phyloP scores from a whole-genome alignment of 2,329 filamentous ascomycete genomes.

The Epichloe bromicola region DNA sequence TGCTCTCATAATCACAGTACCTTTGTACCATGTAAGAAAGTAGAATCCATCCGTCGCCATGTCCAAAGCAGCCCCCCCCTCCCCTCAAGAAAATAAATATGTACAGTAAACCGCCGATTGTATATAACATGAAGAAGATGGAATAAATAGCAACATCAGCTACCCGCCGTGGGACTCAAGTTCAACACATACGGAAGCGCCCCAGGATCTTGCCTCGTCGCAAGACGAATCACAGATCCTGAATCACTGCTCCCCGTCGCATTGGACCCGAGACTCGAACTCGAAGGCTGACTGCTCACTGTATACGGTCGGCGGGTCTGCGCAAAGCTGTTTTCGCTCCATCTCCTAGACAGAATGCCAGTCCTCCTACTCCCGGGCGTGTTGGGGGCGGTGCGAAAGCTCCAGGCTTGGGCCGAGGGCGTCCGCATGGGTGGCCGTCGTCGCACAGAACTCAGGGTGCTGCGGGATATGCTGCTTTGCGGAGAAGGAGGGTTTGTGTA shows the following conservation, averaged over 20 bases:
- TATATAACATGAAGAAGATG: not conserved
- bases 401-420: conserved; percentile 31
- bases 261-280: conserved; percentile 25
- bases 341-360: conserved; percentile 23
- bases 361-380: conserved; percentile 32
- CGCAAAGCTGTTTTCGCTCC: conserved; percentile 28
- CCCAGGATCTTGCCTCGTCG: conserved; percentile 21
- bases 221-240: conserved; percentile 36
- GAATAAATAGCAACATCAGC: not conserved
- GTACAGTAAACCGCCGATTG: not conserved
- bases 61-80: too few relatives aligned
- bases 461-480: conserved; percentile 18
- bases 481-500: conserved; percentile 29
- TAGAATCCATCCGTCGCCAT: not conserved
- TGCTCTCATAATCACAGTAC: not conserved
- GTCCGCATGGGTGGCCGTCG: conserved; percentile 19
- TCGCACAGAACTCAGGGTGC: conserved; percentile 19
- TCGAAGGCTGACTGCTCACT: conserved; percentile 24
- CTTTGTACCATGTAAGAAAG: not conserved
- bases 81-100: too few relatives aligned
- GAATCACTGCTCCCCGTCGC: conserved; percentile 21
- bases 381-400: conserved; percentile 40
- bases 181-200: conserved; percentile 26
- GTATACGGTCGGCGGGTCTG: conserved; percentile 29
- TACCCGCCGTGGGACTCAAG: conserved; percentile 16